A percentile compares a stretch with the other conserved stretches of the same genome.
Evolutionary conservation across 163 green algal genomes (phyloP).

Genomic region (Volvox carteri): DNA sequence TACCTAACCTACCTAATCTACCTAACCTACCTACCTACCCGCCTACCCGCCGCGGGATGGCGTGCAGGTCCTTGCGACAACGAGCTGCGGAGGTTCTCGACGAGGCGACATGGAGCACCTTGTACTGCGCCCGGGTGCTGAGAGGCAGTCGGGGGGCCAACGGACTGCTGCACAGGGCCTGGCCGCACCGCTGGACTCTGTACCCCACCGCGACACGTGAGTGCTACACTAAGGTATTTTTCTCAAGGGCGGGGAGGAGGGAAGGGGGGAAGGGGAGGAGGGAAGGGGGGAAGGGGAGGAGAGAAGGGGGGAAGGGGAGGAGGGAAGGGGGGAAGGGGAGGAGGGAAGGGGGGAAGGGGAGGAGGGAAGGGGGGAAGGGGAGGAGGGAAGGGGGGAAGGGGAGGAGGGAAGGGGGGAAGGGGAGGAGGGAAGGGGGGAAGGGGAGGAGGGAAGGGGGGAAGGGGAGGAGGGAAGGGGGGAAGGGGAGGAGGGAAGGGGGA

Average conservation of each 20-base stretch:
- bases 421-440: not conserved
- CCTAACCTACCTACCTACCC: not conserved
- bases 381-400: not conserved
- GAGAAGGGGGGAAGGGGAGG: not conserved
- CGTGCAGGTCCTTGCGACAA: slow-evolving; percentile 12
- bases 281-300: not conserved
- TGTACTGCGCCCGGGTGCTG: slow-evolving; percentile 40
- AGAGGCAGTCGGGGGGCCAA: slow-evolving; percentile 28
- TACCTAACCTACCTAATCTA: no score
- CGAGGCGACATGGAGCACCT: not conserved
- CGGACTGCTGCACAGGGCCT: slow-evolving; percentile 41
- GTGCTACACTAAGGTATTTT: no score
- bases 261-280: not conserved
- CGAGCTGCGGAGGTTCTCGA: slow-evolving; percentile 36
- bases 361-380: no score
- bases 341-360: not conserved
- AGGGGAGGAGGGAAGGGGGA: not conserved
- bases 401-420: not conserved
- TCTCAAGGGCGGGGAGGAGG: no score
- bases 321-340: not conserved
- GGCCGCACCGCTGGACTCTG: slow-evolving; percentile 39
- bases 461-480: not conserved
- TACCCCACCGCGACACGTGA: slow-evolving; percentile 37
- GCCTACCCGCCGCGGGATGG: no score
- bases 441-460: not conserved